Percentiles rank a stretch among this genome's conserved stretches.
Evolutionary conservation across 305 asterid genomes (phyloP).

Genomic region (Solanum hybrid): DNA sequence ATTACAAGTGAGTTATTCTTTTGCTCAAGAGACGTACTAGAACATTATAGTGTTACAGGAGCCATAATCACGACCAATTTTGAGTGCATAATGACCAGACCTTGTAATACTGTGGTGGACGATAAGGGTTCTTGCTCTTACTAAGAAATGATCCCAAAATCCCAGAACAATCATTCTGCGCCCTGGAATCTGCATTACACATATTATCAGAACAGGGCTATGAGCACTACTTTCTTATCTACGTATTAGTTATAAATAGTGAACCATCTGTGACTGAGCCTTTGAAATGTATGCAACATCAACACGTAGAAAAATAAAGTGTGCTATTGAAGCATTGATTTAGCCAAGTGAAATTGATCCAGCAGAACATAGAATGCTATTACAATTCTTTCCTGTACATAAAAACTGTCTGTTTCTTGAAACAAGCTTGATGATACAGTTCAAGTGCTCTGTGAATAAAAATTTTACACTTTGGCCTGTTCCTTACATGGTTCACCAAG

Average conservation of each 20-base stretch:
- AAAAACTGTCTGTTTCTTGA: not conserved
- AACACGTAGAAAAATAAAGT: not conserved
- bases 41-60: not conserved
- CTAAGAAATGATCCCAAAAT: not conserved
- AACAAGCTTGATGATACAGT: not conserved
- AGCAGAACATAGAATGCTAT: not conserved
- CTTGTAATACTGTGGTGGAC: slow-evolving; percentile 5
- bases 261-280: not conserved
- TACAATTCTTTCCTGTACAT: not conserved
- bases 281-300: not conserved
- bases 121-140: slow-evolving; percentile 8
- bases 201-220: not conserved
- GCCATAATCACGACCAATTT: not conserved
- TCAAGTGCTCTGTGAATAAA: not conserved
- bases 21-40: not conserved
- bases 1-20: not conserved
- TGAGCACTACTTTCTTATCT: not conserved
- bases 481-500: not conserved
- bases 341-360: not conserved
- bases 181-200: slow-evolving; percentile 1
- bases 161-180: not conserved
- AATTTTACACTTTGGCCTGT: not conserved
- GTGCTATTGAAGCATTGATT: not conserved
- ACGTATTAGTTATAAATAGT: not conserved
- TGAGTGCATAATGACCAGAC: not conserved